Conservation (phyloP, 2,329 filamentous ascomycete species). For the Trichophyton rubrum region DNA sequence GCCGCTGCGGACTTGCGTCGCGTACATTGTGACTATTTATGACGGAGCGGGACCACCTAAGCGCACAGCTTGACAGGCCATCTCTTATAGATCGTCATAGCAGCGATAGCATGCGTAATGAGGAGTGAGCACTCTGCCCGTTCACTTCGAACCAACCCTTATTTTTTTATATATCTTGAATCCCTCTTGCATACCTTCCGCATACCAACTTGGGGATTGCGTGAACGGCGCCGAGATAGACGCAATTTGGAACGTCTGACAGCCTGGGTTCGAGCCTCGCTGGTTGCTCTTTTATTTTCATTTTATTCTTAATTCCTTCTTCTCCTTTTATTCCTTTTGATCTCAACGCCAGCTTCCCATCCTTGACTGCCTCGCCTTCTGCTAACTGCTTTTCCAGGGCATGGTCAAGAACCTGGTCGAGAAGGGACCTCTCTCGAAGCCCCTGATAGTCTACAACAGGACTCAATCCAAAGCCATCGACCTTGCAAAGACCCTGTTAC, state of each 20-base stretch:
- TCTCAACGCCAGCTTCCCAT: not conserved
- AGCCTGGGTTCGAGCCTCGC: not conserved
- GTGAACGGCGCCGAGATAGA: not conserved
- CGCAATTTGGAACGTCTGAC: not conserved
- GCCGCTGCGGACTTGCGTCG: not conserved
- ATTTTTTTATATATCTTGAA: not conserved
- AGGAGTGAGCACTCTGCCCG: not conserved
- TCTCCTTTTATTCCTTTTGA: not conserved
- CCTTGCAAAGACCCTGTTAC: conserved; percentile 47
- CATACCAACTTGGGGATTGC: not conserved
- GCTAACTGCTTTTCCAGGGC: conserved; percentile 41
- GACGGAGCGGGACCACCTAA: not conserved
- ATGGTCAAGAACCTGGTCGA: conserved; percentile 75
- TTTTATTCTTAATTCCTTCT: not conserved
- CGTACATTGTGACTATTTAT: no score
- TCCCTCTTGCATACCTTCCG: conserved; percentile 5
- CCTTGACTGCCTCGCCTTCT: not conserved
- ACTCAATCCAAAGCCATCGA: conserved; percentile 54
- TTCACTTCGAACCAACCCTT: not conserved
- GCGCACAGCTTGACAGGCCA: not conserved
- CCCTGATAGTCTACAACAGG: conserved; percentile 71
- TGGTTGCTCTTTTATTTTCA: not conserved
- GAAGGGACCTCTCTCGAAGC: conserved; percentile 59
- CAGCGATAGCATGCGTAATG: not conserved
- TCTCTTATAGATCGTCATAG: no score